Percentiles rank a stretch among this genome's conserved stretches.
Conservation (phyloP, 306 rosid species). For the Rosa persica region DNA sequence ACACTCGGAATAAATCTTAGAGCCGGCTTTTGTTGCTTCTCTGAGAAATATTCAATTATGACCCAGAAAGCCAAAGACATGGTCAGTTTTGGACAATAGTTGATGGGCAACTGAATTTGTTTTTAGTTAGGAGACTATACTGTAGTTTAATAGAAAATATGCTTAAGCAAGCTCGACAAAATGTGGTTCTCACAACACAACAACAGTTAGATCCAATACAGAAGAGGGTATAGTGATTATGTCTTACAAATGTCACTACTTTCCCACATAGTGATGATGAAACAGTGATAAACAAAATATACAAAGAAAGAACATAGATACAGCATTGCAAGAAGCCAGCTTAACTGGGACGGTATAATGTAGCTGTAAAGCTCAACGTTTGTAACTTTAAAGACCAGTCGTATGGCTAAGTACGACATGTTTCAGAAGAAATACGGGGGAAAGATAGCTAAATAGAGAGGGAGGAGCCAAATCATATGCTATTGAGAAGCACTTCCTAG, state of each 20-base stretch:
- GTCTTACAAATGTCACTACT: neutral
- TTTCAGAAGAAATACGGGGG: neutral
- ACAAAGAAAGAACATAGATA: neutral
- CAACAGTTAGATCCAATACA: neutral
- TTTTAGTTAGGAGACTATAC: neutral
- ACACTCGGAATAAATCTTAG: conserved; percentile 9
- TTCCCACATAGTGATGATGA: neutral
- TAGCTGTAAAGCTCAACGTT: neutral
- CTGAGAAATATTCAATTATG: neutral
- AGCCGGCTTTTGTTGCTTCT: conserved; percentile 18
- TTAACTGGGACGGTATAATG: neutral
- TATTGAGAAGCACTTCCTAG: neutral
- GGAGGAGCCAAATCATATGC: neutral
- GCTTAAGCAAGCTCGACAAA: neutral
- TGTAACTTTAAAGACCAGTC: neutral
- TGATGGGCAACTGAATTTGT: neutral
- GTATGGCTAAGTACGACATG: neutral
- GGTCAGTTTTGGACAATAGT: conserved; percentile 3
- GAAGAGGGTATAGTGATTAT: neutral
- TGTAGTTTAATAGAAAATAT: no score
- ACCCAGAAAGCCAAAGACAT: neutral
- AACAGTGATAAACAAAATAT: neutral
- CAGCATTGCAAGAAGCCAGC: neutral
- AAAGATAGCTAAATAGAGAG: neutral
- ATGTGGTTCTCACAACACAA: neutral